Evolutionary conservation across 495 filamentous ascomycete species (phyloP), one percentile per base, ranked within the genome.

Genomic region (Symbiotaphrina buchneri): DNA sequence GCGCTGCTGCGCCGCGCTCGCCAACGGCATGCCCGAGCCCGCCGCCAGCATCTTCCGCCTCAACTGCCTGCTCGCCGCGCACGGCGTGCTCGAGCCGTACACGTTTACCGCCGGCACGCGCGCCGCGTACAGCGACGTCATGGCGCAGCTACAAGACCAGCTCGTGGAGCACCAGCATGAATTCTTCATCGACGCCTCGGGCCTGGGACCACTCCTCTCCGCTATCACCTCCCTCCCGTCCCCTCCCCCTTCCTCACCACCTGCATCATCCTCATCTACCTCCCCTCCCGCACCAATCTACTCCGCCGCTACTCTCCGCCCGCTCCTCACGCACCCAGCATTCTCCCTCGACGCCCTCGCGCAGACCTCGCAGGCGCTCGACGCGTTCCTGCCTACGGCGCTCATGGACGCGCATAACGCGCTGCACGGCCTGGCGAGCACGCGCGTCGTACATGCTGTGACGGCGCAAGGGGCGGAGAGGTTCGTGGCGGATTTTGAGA

Each of bases 401-500:
- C 52, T 92, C 11, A 87, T 93, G 65, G 87, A 97, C 46, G 81
- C 84, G 3, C 63, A 71, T 34, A 71, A 87, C 36, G 74, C 81
- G 33, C 48, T 97, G 27, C 74, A 73, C 39, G 55, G 61, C 8
- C 51, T 95, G 8, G 67, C 69, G 36, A 78, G 74, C 34, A 57
- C 73, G 5, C 61, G 53, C 36, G 54, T 91, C 26, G 70, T 72
- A 10, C 65, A 73, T 24, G 63, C 72, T 27, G 63, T 92, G 21
- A 84, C 74, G 1, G 76, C 85, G 41, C 69, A 80, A 41, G 85
- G 83, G 0, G 80, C 83, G 0, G 75, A 77, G 40, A 62, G 56
- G 32, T 95, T 97, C 53, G 90, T 83, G 38, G 69, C 69, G 11
- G 81, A 91, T 41, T 97, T 97, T 51, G 81, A 85, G 53, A 72